Evolutionary conservation across 1,284 basidiomycete genomes (phyloP), one percentile per base, ranked within the genome.

Genomic region (Dichomitus squalens): DNA sequence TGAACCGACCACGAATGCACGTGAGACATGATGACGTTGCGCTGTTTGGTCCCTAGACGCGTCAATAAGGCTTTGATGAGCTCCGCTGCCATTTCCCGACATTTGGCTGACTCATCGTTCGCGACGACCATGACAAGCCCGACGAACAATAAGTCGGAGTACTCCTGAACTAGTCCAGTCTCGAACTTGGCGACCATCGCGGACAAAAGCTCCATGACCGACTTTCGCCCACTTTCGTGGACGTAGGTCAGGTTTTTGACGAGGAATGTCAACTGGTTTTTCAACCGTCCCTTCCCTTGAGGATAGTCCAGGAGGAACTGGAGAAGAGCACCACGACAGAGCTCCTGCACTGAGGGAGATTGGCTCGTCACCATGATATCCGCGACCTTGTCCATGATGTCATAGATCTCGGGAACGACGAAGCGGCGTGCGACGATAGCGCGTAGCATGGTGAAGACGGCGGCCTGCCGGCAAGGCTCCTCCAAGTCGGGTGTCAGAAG

Each of bases 241-340:
- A 90, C 84, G 72, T 98, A 99, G 4, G 93, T 88, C 25, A 98
- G 76, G 71, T 99, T 99, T 72, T 93, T 94, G 23, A 95, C 93
- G 25, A 99, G 81, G 78, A 98, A 98, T 0, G 88, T 84, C 83
- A 99, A 92, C 66, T 94, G 93, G 50, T 87, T 90, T 60, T 87
- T 88, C 11, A 99, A 80, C 2, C 96, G 86, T 1, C 91, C 92
- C 66, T 94, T 92, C 35, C 97, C 97, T 72, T 99, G 97, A 1
- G 97, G 97, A 68, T 99, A 99, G 68, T 99, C 96, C 38, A 99
- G 85, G 57, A 99, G 78, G 81, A 99, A 99, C 69, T 97, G 94
- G 41, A 99, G 84, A 38, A 96, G 83, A 31, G 95, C 86, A 38
- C 90, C 86, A 21, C 97, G 89, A 66, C 93, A 96, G 1, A 93